Percentiles rank a stretch among this genome's conserved stretches.
These are phyloP conservation scores for Trifolium repens DNA, from an alignment of 306 rosid species.

Conservation along the genomic window DNA sequence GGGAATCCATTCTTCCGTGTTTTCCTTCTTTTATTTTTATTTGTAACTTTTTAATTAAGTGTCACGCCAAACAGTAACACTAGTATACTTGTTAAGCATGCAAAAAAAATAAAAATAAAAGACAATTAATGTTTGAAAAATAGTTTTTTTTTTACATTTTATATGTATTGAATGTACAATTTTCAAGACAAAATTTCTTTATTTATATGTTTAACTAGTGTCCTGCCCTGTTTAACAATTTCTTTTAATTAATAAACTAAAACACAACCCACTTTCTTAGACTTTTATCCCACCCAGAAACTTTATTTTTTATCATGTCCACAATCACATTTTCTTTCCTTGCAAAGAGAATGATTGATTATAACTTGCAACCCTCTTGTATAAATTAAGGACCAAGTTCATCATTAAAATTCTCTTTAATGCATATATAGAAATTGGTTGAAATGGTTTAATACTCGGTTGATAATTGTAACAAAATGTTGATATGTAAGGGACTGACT, in stretches of 20 bases:
- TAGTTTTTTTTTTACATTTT: too few species aligned
- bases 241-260: slow-evolving; percentile 25
- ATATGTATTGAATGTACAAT: too few species aligned
- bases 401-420: slow-evolving; percentile 8
- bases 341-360: slow-evolving; percentile 40
- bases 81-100: too few species aligned
- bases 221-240: too few species aligned
- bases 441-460: background rate
- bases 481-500: too few species aligned
- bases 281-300: slow-evolving; percentile 53
- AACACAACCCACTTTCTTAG: slow-evolving; percentile 62
- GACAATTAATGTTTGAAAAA: too few species aligned
- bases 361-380: slow-evolving; percentile 43
- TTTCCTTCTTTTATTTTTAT: background rate
- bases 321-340: slow-evolving; percentile 36
- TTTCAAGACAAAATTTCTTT: too few species aligned
- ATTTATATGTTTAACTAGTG: too few species aligned
- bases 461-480: too few species aligned
- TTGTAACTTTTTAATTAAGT: background rate
- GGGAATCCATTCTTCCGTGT: slow-evolving; percentile 48
- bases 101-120: too few species aligned
- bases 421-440: slow-evolving; percentile 21
- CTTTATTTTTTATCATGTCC: slow-evolving; percentile 37
- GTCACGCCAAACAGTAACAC: too few species aligned
- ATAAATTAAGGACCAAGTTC: background rate